Evolutionary conservation across 495 filamentous ascomycete genomes (phyloP).

Genomic region (Talaromyces nanjingensis): DNA sequence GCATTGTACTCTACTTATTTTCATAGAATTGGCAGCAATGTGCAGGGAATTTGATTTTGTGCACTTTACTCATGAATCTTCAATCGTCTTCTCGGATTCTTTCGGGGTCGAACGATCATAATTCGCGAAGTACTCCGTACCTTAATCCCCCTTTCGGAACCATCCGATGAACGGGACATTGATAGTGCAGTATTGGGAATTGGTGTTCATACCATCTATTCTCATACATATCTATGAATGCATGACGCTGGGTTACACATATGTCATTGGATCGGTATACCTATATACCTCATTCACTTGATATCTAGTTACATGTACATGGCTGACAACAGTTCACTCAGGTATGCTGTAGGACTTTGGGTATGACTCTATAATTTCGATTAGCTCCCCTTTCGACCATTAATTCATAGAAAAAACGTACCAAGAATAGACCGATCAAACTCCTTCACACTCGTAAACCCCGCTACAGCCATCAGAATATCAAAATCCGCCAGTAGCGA

Average conservation of each 20-base stretch:
- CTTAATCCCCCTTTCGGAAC: neutral
- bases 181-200: neutral
- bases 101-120: neutral
- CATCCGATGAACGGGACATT: neutral
- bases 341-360: constrained; percentile 27
- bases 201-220: neutral
- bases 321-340: neutral
- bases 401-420: constrained; percentile 14
- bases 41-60: neutral
- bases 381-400: neutral
- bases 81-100: neutral
- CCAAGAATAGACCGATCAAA: constrained; percentile 37
- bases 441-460: constrained; percentile 47
- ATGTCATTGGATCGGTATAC: neutral
- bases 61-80: neutral
- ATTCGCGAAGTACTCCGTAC: neutral
- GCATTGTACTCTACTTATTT: constrained; percentile 4
- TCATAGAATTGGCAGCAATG: neutral
- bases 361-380: constrained; percentile 27
- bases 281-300: neutral
- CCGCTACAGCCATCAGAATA: constrained; percentile 59
- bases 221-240: neutral
- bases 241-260: neutral
- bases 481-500: constrained; percentile 59
- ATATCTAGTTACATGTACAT: neutral